Evolutionary conservation across 2,329 filamentous ascomycete species (phyloP), one percentile per base, ranked within the genome.

Genomic region (Boeremia lycopersici): DNA sequence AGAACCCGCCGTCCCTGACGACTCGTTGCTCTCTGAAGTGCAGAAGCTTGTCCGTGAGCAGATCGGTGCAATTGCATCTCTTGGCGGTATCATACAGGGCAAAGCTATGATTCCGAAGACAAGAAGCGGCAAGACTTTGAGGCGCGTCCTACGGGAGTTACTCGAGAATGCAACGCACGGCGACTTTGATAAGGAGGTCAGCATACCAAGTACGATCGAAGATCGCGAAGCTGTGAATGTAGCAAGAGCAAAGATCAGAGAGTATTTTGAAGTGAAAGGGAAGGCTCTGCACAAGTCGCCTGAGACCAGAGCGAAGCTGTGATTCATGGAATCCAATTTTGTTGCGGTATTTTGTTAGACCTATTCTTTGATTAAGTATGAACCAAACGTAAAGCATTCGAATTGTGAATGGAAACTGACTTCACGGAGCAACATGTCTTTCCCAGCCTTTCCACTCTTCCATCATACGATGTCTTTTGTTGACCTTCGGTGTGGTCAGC

Each of bases 21-120:
- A 71, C 1, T 68, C 77, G 41, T 75, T 86, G 12, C 79, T 84
- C 61, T 77, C 73, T 39, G 89, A 93, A 71, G 85, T 95, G 35
- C 90, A 95, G 64, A 77, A 74, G 28, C 81, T 87, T 3, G 88
- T 97, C 3, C 86, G 92, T 25, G 81, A 82, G 30, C 90, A 96
- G 67, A 95, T 98, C 49, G 93, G 93, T 6, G 86, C 90, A 19
- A 96, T 98, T 60, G 93, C 93, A 1, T 85, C 86, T 2, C 81
- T 98, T 0, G 91, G 91, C 8, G 93, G 93, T 2, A 89, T 96
- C 68, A 89, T 96, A 47, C 89, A 91, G 61, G 90, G 90, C 34
- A 86, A 86, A 62, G 88, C 88, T 13, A 93, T 96, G 82, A 96
- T 97, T 47, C 93, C 93, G 6, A 93, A 93, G 79, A 97, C 93